These are phyloP conservation scores for Colletotrichum destructivum DNA, from an alignment of 2,329 filamentous ascomycete species.

Conservation along the genomic window DNA sequence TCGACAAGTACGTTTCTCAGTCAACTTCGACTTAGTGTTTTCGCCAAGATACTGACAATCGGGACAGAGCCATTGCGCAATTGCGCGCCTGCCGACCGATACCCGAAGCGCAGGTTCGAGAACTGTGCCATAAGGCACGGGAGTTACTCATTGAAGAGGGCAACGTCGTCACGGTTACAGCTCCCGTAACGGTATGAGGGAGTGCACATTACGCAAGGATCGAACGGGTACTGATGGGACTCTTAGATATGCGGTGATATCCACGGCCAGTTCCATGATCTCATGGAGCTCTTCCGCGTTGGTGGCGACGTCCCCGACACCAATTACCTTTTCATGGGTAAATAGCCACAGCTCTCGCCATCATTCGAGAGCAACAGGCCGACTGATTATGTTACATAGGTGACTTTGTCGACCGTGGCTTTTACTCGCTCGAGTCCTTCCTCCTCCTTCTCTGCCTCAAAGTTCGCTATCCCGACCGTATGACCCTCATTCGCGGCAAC, in stretches of 20 bases:
- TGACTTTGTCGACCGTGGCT: conserved; percentile 97
- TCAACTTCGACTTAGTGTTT: neutral
- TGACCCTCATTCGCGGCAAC: conserved; percentile 95
- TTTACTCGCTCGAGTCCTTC: conserved; percentile 98
- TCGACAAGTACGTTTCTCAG: conserved; percentile 80
- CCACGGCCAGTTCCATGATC: conserved; percentile 94
- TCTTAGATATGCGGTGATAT: conserved; percentile 94
- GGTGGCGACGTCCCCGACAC: conserved; percentile 95
- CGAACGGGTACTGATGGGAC: conserved; percentile 9
- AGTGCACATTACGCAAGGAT: neutral
- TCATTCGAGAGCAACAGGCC: neutral
- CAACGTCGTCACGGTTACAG: conserved; percentile 95
- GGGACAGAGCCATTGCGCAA: conserved; percentile 88
- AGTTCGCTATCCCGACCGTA: conserved; percentile 96
- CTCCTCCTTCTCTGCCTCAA: conserved; percentile 95
- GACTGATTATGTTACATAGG: conserved; percentile 62
- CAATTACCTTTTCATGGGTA: conserved; percentile 97
- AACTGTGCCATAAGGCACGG: conserved; percentile 96
- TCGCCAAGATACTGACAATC: conserved; percentile 31
- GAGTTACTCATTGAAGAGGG: conserved; percentile 98
- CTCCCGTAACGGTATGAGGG: conserved; percentile 86
- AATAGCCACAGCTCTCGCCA: conserved; percentile 33
- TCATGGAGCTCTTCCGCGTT: conserved; percentile 97
- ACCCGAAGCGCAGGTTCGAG: conserved; percentile 93
- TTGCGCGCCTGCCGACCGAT: conserved; percentile 96